Evolutionary conservation across 345 rosid species (phyloP).

Genomic region (Ceriops decandra): DNA sequence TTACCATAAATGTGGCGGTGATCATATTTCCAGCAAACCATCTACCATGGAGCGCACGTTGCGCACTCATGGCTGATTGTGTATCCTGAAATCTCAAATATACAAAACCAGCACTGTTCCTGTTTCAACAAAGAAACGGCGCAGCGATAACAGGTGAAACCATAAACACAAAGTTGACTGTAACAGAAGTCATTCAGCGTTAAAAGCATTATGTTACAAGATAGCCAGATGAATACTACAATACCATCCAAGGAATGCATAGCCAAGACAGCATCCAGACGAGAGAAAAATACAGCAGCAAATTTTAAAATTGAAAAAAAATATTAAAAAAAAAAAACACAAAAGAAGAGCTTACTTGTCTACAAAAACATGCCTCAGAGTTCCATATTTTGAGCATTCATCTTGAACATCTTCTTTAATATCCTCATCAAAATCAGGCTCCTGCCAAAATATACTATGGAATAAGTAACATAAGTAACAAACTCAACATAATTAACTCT

Average conservation of each 20-base stretch:
- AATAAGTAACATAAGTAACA: too few relatives aligned
- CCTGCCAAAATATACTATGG: constrained; percentile 42
- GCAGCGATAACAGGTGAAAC: neutral
- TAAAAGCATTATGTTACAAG: neutral
- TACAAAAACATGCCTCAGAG: constrained; percentile 64
- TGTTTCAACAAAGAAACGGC: constrained; percentile 26
- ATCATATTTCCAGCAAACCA: constrained; percentile 99
- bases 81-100: constrained; percentile 66
- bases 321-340: neutral
- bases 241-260: too few relatives aligned
- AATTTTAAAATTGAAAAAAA: too few relatives aligned
- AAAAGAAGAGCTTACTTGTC: constrained; percentile 56
- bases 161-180: too few relatives aligned
- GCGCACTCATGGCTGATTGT: constrained; percentile 66
- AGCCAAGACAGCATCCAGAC: too few relatives aligned
- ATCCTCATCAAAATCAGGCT: constrained; percentile 79
- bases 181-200: too few relatives aligned
- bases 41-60: constrained; percentile 84
- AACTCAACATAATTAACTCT: neutral
- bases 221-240: neutral
- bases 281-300: neutral
- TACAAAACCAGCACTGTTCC: constrained; percentile 83
- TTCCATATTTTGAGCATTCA: constrained; percentile 79
- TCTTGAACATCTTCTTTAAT: constrained; percentile 87
- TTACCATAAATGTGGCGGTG: constrained; percentile 85